phyloP scores from a whole-genome alignment of 202 grass and related monocot genomes.

The Panicum virgatum region DNA sequence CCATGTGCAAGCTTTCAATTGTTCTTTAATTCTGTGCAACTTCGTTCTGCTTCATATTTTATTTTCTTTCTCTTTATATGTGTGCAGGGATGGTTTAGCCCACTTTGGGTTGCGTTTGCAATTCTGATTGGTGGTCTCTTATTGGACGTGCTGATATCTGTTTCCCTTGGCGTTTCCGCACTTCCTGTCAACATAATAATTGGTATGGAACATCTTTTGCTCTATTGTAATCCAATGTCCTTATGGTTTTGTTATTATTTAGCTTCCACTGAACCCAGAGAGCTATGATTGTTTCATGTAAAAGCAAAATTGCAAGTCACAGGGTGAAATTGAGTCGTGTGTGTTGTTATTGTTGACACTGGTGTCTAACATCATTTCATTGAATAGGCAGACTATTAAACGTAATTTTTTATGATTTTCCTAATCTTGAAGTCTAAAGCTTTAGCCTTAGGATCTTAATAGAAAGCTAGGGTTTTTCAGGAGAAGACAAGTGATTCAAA shows the following conservation, averaged over 20 bases:
- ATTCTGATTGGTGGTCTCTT: conserved; percentile 97
- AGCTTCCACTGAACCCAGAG: conserved; percentile 28
- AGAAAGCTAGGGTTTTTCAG: neutral
- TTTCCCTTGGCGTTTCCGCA: conserved; percentile 95
- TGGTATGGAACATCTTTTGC: conserved; percentile 56
- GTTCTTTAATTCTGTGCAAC: conserved; percentile 15
- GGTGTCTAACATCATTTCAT: neutral
- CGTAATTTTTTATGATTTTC: neutral
- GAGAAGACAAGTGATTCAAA: neutral
- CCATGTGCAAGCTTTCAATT: conserved; percentile 20
- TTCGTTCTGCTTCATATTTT: conserved; percentile 50
- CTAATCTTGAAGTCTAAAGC: conserved; percentile 5
- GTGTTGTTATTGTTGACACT: neutral
- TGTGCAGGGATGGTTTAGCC: conserved; percentile 91
- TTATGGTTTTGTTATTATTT: conserved; percentile 27
- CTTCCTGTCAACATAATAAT: conserved; percentile 99
- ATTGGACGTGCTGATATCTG: conserved; percentile 95
- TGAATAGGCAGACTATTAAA: neutral
- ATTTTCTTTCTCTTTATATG: conserved; percentile 24
- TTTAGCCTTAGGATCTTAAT: conserved; percentile 5
- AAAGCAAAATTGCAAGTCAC: conserved; percentile 18
- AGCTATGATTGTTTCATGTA: conserved; percentile 6
- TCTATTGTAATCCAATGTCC: neutral
- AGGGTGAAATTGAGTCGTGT: neutral
- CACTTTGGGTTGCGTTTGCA: conserved; percentile 97